Percentiles rank a stretch among this genome's conserved stretches.
Conservation (phyloP, 768 basidiomycete species). For the Podaxis sp. region DNA sequence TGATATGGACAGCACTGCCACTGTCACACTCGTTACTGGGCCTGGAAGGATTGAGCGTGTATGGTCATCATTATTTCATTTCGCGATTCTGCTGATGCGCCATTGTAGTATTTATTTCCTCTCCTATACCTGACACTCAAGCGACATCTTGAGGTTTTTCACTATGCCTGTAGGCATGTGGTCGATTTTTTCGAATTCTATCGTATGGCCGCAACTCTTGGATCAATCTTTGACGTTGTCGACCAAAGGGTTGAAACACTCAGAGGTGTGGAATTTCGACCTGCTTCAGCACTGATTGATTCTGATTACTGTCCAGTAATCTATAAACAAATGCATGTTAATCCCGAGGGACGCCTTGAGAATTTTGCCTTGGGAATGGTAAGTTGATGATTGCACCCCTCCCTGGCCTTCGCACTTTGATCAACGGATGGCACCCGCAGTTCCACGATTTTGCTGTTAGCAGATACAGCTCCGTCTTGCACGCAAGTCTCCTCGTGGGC, state of each 20-base stretch:
- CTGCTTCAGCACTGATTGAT: background rate
- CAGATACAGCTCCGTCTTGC: background rate
- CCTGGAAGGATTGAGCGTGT: conserved; percentile 22
- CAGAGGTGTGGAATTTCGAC: conserved; percentile 25
- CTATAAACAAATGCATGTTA: conserved; percentile 34
- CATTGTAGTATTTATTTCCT: conserved; percentile 21
- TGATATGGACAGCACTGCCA: conserved; percentile 18
- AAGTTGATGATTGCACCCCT: conserved; percentile 1
- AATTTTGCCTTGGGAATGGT: conserved; percentile 40
- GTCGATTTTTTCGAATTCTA: conserved; percentile 33
- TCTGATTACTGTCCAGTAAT: conserved; percentile 24
- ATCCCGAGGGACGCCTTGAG: conserved; percentile 31
- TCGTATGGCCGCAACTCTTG: conserved; percentile 28
- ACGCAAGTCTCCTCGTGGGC: background rate
- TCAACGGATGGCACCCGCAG: background rate
- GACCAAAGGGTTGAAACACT: conserved; percentile 33
- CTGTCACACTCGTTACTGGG: conserved; percentile 19
- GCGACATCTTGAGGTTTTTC: conserved; percentile 20
- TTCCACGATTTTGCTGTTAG: background rate
- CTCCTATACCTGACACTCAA: conserved; percentile 21
- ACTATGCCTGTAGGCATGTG: conserved; percentile 34
- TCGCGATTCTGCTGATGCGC: background rate
- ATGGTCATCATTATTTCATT: background rate
- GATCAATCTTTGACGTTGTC: conserved; percentile 28
- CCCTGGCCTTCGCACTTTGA: background rate